Evolutionary conservation across 768 basidiomycete species (phyloP), one percentile per base, ranked within the genome.

Genomic region (Mycena polygramma): DNA sequence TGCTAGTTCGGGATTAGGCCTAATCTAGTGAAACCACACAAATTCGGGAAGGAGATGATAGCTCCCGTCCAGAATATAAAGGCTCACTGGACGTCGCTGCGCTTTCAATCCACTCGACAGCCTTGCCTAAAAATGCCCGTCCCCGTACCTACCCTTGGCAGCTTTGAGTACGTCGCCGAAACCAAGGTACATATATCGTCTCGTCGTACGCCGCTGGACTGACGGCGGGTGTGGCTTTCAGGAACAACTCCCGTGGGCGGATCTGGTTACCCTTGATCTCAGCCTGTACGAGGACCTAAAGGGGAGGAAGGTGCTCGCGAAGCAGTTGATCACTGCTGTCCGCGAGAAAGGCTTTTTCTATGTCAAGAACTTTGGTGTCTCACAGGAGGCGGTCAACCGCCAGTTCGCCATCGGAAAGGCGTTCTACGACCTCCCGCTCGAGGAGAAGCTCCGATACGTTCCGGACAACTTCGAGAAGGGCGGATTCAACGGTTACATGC

Each of bases 311-410:
- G 70, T 81, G 68, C 83, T 85, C 26, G 83, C 85, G 1, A 54
- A 82, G 63, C 81, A 75, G 14, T 79, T 87, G 37, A 81, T 87
- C 73, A 75, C 81, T 49, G 86, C 84, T 14, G 79, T 87, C 35
- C 82, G 83, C 37, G 81, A 83, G 72, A 82, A 86, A 67, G 85
- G 85, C 13, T 86, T 86, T 79, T 87, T 86, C 81, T 87, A 86
- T 74, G 84, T 87, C 41, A 85, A 83, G 79, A 84, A 83, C 75
- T 88, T 85, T 74, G 84, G 83, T 68, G 85, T 88, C 70, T 76
- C 82, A 10, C 84, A 87, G 73, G 84, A 85, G 63, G 76, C 77
- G 14, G 86, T 88, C 22, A 81, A 87, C 72, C 73, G 83, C 39
- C 87, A 88, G 73, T 87, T 87, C 73, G 79, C 82, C 0, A 73